Conservation (phyloP, 225 moss, liverwort and hornwort genomes). For the Lunularia cruciata region DNA sequence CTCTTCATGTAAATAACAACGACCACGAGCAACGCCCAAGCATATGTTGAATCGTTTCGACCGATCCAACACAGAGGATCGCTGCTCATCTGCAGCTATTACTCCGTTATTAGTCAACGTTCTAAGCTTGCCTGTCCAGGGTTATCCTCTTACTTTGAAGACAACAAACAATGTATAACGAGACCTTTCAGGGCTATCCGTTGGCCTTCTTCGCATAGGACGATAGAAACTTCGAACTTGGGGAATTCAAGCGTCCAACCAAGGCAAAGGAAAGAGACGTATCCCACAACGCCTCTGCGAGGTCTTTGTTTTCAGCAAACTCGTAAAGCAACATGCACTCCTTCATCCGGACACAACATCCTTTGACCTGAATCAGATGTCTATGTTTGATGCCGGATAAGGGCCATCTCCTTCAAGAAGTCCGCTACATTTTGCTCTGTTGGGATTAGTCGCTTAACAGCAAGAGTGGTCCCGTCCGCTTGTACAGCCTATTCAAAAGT, state of each 20-base stretch:
- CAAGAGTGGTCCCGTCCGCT: constrained; percentile 40
- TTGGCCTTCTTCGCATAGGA: background rate
- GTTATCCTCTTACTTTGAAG: no score
- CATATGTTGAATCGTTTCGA: constrained; percentile 22
- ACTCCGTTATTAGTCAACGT: no score
- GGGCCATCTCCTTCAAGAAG: constrained; percentile 61
- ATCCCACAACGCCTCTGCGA: constrained; percentile 68
- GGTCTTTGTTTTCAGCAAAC: constrained; percentile 58
- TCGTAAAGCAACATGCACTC: constrained; percentile 61
- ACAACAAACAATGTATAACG: no score
- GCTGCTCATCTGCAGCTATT: constrained; percentile 9
- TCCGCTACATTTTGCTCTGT: constrained; percentile 41
- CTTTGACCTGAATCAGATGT: constrained; percentile 61
- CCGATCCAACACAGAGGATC: constrained; percentile 18
- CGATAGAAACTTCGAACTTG: no score
- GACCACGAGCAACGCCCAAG: constrained; percentile 37
- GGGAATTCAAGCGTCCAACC: no score
- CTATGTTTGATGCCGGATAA: constrained; percentile 60
- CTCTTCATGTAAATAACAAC: constrained; percentile 41
- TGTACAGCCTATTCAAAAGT: constrained; percentile 42
- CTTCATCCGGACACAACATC: constrained; percentile 53
- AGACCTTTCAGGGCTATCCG: background rate
- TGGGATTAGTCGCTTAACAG: constrained; percentile 49
- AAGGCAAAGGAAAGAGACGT: constrained; percentile 16
- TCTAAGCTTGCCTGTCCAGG: no score